These are phyloP conservation scores for Pichia cephalocereana DNA, from an alignment of 805 yeast genomes.

Conservation along the genomic window DNA sequence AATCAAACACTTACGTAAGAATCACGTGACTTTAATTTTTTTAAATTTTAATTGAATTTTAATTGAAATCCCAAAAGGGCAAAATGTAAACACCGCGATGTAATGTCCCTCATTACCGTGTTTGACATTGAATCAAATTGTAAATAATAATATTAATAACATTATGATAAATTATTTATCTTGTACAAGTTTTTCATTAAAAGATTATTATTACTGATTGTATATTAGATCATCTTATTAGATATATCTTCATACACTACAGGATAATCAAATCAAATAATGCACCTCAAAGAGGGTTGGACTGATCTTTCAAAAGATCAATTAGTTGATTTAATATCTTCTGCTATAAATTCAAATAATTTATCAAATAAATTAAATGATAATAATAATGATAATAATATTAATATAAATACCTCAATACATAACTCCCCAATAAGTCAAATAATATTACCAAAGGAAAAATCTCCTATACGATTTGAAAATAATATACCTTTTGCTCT, in stretches of 20 bases:
- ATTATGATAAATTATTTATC: too few relatives aligned
- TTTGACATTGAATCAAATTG: background rate
- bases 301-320: background rate
- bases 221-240: too few relatives aligned
- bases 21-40: background rate
- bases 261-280: background rate
- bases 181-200: too few relatives aligned
- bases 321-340: background rate
- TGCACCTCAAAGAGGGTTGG: background rate
- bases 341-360: background rate
- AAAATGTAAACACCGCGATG: conserved; percentile 9
- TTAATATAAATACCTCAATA: too few relatives aligned
- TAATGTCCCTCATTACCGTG: background rate
- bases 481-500: background rate
- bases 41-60: too few relatives aligned
- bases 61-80: conserved; percentile 11
- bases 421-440: too few relatives aligned
- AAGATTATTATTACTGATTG: too few relatives aligned
- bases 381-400: too few relatives aligned
- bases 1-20: too few relatives aligned
- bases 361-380: background rate
- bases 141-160: background rate
- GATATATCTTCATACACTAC: too few relatives aligned
- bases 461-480: too few relatives aligned
- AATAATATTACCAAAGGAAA: too few relatives aligned